Base-by-base conservation (phyloP, 1,139 yeast genomes). In the Meyerozyma guilliermondii region DNA sequence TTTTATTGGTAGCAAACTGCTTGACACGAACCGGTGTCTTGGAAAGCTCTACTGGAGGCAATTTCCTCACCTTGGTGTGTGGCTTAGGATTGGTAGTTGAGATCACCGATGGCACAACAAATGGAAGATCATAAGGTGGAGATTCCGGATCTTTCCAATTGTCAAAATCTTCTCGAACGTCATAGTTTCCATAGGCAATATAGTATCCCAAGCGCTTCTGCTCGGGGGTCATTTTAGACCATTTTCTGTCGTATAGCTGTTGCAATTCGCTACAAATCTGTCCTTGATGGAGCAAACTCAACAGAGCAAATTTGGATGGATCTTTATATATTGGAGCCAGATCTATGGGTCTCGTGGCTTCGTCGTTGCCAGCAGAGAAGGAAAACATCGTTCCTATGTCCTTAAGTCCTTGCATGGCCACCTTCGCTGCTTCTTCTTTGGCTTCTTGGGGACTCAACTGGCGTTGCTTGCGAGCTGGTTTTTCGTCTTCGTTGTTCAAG, bases 171-270 rank as follows among this genome's bases (percentile, higher is more conserved):
- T 79, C 83, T 46, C 87, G 67, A 1, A 74, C 78, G 0, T 85
- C 87, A 76, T 83, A 78, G 46, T 80, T 67, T 2, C 86, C 87
- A 56, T 80, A 81, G 0, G 81, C 72, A 37, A 81, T 72, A 60
- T 69, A 81, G 53, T 79, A 78, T 1, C 78, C 73, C 51, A 80
- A 65, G 45, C 68, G 57, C 51, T 80, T 81, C 39, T 73, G 76
- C 39, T 72, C 65, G 16, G 46, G 42, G 7, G 71, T 60, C 43
- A 81, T 54, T 39, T 66, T 64, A 7, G 57, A 56, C 87, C 87
- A 81, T 41, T 72, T 71, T 44, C 68, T 70, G 50, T 78, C 79
- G 53, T 63, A 68, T 47, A 71, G 69, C 33, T 66, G 73, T 48
- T 77, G 81, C 37, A 79, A 63, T 48, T 78, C 83, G 39, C 73